These are phyloP conservation scores for Flagelloscypha sp. DNA, from an alignment of 768 basidiomycete genomes.

Conservation along the genomic window DNA sequence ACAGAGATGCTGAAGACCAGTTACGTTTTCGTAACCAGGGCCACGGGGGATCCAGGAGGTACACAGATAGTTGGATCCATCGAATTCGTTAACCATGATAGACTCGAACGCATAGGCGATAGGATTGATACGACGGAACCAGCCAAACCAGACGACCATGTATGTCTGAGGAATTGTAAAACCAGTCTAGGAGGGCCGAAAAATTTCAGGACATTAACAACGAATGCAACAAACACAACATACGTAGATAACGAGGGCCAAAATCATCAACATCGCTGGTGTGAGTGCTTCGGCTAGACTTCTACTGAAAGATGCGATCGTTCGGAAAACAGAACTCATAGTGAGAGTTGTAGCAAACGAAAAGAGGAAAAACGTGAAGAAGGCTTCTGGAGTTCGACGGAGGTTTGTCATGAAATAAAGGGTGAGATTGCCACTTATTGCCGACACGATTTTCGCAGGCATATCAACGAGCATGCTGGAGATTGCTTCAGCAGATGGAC, in stretches of 20 bases:
- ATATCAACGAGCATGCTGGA: conserved; percentile 40
- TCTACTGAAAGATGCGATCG: conserved; percentile 25
- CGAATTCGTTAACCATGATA: conserved; percentile 55
- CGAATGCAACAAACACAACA: no score
- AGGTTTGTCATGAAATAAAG: conserved; percentile 39
- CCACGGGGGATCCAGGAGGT: conserved; percentile 32
- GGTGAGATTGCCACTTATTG: conserved; percentile 25
- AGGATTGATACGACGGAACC: conserved; percentile 36
- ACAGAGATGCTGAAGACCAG: conserved; percentile 45
- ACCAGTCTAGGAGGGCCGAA: conserved; percentile 37
- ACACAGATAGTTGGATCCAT: conserved; percentile 33
- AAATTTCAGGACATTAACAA: no score
- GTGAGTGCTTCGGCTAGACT: conserved; percentile 25
- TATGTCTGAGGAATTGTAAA: conserved; percentile 26
- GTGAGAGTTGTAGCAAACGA: conserved; percentile 35
- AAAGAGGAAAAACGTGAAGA: conserved; percentile 41
- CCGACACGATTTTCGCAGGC: conserved; percentile 31
- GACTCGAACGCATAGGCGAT: conserved; percentile 46
- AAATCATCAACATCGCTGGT: conserved; percentile 22
- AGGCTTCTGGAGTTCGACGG: conserved; percentile 29
- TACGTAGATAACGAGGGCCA: conserved; percentile 33
- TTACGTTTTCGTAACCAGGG: conserved; percentile 29
- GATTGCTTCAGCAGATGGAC: conserved; percentile 38
- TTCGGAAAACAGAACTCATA: conserved; percentile 34
- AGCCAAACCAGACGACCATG: conserved; percentile 20